Base-by-base conservation (phyloP, 371 early-diverging fungal species). In the Syncephalastrum contaminatum region DNA sequence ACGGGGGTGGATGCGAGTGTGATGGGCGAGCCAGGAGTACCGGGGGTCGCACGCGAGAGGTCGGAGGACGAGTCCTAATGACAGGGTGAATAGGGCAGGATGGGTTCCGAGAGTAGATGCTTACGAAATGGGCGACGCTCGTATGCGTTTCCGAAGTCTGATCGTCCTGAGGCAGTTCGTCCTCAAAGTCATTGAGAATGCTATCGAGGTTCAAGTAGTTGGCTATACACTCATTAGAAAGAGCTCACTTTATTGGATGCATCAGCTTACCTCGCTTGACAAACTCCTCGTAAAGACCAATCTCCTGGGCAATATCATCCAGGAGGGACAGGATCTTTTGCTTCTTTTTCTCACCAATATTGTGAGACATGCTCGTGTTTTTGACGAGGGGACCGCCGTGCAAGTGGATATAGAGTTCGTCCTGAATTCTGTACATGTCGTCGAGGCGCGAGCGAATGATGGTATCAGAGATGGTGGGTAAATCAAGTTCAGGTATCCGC, bases 201-300 rank as follows among this genome's bases (percentile, higher is more conserved):
- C 61, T 75, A 22, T 82, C 82, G 12, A 86, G 61, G 40, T 56
- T 75, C 10, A 84, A 62, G 44, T 77, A 71, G 30, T 75, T 72
- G 8, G 77, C 82, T 81, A 56, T 46, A 4, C 24, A 46, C 39
- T 13, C 7, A n/a, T n/a, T n/a, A n/a, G n/a, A n/a, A n/a, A n/a
- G n/a, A n/a, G n/a, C n/a, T n/a, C n/a, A n/a, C n/a, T n/a, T n/a
- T n/a, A n/a, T n/a, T n/a, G n/a, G n/a, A 48, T 10, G 4, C 6
- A 4, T 52, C 21, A 43, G 22, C 10, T 56, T 75, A 89, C 91
- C 87, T 67, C 81, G 80, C 18, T 84, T 83, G 12, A 85, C 80
- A 77, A 91, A 91, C 60, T 91, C 89, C 62, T 88, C 87, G 46
- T 88, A 89, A 1, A 91, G 61, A 0, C 85, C 81, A 40, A 87